phyloP scores from a whole-genome alignment of 2,329 filamentous ascomycete species.

The Pyrenophora graminea region DNA sequence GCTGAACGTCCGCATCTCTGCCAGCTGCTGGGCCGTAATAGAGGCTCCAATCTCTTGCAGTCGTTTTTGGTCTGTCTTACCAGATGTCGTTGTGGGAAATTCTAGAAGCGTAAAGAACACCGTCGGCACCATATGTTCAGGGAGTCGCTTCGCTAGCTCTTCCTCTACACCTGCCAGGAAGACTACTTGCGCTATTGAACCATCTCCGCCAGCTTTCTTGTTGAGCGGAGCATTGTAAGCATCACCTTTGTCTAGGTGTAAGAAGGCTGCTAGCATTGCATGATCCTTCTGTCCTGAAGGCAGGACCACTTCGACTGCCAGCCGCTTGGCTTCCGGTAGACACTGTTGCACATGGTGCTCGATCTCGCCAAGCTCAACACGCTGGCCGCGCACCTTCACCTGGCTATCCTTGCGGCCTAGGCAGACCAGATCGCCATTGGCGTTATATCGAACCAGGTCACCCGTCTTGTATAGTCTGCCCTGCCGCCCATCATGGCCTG shows the following conservation, averaged over 20 bases:
- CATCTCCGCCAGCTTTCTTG: too few species aligned
- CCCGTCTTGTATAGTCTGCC: too few species aligned
- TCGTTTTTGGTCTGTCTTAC: too few species aligned
- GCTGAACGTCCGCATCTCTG: too few species aligned
- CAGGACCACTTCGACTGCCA: background rate
- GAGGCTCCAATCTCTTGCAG: conserved; percentile 6
- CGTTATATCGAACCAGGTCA: background rate
- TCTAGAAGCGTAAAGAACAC: background rate
- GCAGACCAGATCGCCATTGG: background rate
- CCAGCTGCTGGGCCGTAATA: background rate
- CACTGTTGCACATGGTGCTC: too few species aligned
- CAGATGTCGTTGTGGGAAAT: conserved; percentile 29
- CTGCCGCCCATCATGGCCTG: conserved; percentile 6
- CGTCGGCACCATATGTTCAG: background rate
- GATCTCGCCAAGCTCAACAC: too few species aligned
- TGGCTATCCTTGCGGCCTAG: conserved; percentile 10
- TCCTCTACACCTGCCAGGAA: background rate
- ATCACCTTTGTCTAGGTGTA: background rate
- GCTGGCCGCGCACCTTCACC: too few species aligned
- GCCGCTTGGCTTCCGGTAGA: too few species aligned
- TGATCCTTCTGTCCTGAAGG: background rate
- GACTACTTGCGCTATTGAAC: too few species aligned
- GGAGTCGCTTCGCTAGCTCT: too few species aligned
- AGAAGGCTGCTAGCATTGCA: background rate
- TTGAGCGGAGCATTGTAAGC: background rate